Base-by-base conservation (phyloP, 768 basidiomycete species). In the Boletus barrowsii region DNA sequence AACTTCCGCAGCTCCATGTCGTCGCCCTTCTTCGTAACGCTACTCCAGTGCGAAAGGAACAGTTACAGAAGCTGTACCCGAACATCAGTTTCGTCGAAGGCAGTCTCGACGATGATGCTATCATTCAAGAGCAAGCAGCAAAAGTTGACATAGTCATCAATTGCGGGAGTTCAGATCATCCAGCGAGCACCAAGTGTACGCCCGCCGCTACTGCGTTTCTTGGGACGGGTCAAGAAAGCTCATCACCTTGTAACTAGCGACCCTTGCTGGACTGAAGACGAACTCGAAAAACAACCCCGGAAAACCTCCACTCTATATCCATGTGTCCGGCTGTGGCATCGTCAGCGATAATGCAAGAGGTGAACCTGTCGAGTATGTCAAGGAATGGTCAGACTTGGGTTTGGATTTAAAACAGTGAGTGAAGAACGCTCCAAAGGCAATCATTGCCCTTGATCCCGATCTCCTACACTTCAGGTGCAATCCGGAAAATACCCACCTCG, bases 271-370 rank as follows among this genome's bases (percentile, higher is more conserved):
- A 13, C 63, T 79, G 15, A 68, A 74, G 56, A 69, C 60, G n/a
- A 67, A 67, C 51, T 72, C 74, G 15, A 64, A 61, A n/a, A 60
- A 57, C 29, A 61, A 69, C 13, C 73, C 73, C 2, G 73, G 67
- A 13, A 69, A 70, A 26, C 73, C 75, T 2, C 78, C 77, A 0
- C 51, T 78, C 24, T 79, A 76, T 49, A 67, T 79, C 44, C 76
- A 79, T 39, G 62, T 76, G 18, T 77, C 77, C 2, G 77, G 78
- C 3, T 62, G 66, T 11, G 76, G 72, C 18, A 72, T 79, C 42
- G 44, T 71, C 33, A 71, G 72, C 50, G 74, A 79, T 63, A 74
- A 74, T 52, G 68, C 73, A 5, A 67, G 68, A 22, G 77, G 77
- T 13, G 75, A 77, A 56, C 58, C 59, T 17, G 56, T 73, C 20